Evolutionary conservation across 2,329 filamentous ascomycete species (phyloP).

Genomic region (Berkeleyomyces rouxiae): DNA sequence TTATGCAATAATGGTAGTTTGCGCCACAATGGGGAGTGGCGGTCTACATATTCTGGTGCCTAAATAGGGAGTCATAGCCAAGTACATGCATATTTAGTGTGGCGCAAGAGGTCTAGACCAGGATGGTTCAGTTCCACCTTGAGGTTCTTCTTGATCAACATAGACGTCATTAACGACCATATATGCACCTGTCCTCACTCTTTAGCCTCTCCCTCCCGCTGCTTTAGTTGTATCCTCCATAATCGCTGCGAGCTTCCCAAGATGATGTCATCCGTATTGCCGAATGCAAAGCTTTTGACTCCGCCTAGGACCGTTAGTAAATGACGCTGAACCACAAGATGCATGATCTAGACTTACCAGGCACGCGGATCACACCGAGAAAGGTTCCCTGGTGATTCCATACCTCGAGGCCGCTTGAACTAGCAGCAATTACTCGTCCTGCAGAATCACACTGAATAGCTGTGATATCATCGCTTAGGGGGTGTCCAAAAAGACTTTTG

Average conservation of each 20-base stretch:
- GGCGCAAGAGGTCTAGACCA: too few relatives aligned
- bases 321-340: neutral
- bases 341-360: conserved; percentile 18
- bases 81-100: too few relatives aligned
- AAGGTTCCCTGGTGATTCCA: conserved; percentile 30
- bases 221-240: conserved; percentile 8
- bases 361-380: conserved; percentile 28
- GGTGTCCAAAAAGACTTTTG: conserved; percentile 33
- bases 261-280: conserved; percentile 8
- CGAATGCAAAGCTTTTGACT: conserved; percentile 11
- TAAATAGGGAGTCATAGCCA: too few relatives aligned
- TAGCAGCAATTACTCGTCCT: conserved; percentile 34
- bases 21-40: neutral
- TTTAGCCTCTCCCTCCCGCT: neutral
- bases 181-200: neutral
- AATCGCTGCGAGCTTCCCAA: conserved; percentile 7
- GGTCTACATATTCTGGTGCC: neutral
- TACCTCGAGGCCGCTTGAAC: conserved; percentile 32
- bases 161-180: neutral
- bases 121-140: too few relatives aligned
- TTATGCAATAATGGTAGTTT: neutral
- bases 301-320: conserved; percentile 8
- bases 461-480: conserved; percentile 29
- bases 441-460: conserved; percentile 30
- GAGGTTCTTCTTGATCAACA: too few relatives aligned